phyloP scores from a whole-genome alignment of 2,329 filamentous ascomycete species.

The Intubia oerlemansii region DNA sequence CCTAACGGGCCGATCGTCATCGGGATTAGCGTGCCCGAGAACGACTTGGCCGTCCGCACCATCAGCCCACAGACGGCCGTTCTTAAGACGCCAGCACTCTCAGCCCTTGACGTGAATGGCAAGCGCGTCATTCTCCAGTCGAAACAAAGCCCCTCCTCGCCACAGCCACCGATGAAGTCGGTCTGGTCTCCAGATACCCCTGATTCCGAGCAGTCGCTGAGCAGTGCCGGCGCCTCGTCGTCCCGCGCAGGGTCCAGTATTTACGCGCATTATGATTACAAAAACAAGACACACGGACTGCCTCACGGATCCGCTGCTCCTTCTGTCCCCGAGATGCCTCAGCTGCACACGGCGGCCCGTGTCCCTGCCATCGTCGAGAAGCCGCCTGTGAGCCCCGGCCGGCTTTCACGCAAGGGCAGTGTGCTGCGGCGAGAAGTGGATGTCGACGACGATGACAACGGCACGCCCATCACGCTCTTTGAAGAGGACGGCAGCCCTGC shows the following conservation, averaged over 20 bases:
- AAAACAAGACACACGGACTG: too few species aligned
- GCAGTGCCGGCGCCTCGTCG: slow-evolving; percentile 10
- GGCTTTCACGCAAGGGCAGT: neutral
- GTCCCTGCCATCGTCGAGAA: too few species aligned
- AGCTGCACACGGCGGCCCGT: too few species aligned
- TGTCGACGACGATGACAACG: slow-evolving; percentile 27
- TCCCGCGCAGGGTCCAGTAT: slow-evolving; percentile 32
- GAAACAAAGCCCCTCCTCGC: neutral
- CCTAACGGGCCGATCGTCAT: slow-evolving; percentile 53
- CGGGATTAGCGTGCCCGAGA: slow-evolving; percentile 42
- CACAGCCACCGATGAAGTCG: slow-evolving; percentile 15
- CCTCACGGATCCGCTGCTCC: too few species aligned
- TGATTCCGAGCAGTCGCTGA: slow-evolving; percentile 6
- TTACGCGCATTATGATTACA: slow-evolving; percentile 34
- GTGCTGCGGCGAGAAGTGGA: too few species aligned
- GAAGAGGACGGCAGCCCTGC: slow-evolving; percentile 40
- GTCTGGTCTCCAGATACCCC: slow-evolving; percentile 43
- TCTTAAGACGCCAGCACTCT: slow-evolving; percentile 20
- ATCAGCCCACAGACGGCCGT: slow-evolving; percentile 29
- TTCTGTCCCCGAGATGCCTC: too few species aligned
- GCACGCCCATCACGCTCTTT: slow-evolving; percentile 43
- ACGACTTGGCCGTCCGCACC: slow-evolving; percentile 21
- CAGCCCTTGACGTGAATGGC: slow-evolving; percentile 15
- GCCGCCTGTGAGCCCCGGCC: neutral
- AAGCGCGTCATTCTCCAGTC: slow-evolving; percentile 6